These are phyloP conservation scores for Lipomyces sp. DNA, from an alignment of 805 yeast genomes.

Conservation along the genomic window DNA sequence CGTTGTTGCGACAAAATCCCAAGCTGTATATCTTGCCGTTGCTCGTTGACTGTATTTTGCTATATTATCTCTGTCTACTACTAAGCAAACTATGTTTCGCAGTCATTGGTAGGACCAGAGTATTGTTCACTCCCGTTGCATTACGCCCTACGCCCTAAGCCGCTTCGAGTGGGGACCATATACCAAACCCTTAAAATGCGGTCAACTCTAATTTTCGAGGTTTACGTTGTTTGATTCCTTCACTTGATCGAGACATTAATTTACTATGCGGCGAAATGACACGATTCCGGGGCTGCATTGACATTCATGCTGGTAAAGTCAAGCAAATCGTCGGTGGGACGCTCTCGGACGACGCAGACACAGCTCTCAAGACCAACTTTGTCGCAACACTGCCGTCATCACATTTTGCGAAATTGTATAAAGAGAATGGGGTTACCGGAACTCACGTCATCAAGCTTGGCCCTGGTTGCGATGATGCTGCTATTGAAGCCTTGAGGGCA, in stretches of 20 bases:
- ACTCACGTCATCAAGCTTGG: slow-evolving; percentile 96
- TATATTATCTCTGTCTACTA: too few relatives aligned
- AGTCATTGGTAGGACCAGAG: too few relatives aligned
- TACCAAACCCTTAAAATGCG: too few relatives aligned
- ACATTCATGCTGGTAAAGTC: slow-evolving; percentile 91
- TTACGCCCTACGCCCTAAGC: too few relatives aligned
- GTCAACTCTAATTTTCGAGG: too few relatives aligned
- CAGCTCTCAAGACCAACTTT: slow-evolving; percentile 67
- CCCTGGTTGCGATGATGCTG: slow-evolving; percentile 79
- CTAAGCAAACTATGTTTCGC: too few relatives aligned
- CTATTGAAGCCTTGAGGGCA: slow-evolving; percentile 68
- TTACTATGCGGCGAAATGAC: slow-evolving; percentile 23
- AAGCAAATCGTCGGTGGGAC: slow-evolving; percentile 98
- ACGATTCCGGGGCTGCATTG: slow-evolving; percentile 88
- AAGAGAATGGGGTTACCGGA: slow-evolving; percentile 61
- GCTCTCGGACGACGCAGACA: slow-evolving; percentile 54
- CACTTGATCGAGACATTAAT: background rate
- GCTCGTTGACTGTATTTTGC: too few relatives aligned
- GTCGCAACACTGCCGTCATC: slow-evolving; percentile 75
- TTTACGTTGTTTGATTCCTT: too few relatives aligned
- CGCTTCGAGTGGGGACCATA: too few relatives aligned
- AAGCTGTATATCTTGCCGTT: too few relatives aligned
- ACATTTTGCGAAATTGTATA: slow-evolving; percentile 75
- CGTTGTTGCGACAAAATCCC: too few relatives aligned
- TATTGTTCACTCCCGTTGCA: too few relatives aligned